Conservation (phyloP, 177 flowering plant genomes). For the Vitis hybrid region DNA sequence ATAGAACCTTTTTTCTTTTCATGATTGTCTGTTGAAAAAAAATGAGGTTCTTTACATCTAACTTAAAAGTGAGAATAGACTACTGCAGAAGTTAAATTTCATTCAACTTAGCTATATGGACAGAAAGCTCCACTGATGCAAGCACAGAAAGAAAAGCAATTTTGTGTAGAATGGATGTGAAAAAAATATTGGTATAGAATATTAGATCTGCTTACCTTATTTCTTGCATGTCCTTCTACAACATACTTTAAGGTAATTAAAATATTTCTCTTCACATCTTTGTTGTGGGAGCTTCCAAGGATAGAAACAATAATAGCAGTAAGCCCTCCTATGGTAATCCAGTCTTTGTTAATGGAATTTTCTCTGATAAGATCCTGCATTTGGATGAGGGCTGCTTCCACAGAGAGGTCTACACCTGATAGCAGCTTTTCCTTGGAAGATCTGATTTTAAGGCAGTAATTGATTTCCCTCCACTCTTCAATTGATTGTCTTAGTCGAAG, state of each 20-base stretch:
- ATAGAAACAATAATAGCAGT: slow-evolving; percentile 35
- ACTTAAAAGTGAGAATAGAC: not conserved
- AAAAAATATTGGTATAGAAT: not conserved
- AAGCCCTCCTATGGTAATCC: slow-evolving; percentile 68
- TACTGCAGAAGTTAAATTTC: not conserved
- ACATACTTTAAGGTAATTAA: slow-evolving; percentile 42
- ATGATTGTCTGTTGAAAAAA: not conserved
- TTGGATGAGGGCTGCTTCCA: slow-evolving; percentile 47
- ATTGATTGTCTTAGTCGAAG: slow-evolving; percentile 61
- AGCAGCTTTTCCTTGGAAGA: slow-evolving; percentile 43
- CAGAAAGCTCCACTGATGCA: slow-evolving; percentile 1
- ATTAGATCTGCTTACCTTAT: slow-evolving; percentile 47
- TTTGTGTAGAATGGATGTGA: not conserved
- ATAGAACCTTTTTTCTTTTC: not conserved
- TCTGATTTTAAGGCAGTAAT: slow-evolving; percentile 61
- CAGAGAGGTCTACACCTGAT: slow-evolving; percentile 27
- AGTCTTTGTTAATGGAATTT: slow-evolving; percentile 63
- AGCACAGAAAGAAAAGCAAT: not conserved
- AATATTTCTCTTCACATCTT: slow-evolving; percentile 38
- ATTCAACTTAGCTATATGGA: not conserved
- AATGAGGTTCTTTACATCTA: not conserved
- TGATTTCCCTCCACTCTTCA: slow-evolving; percentile 76
- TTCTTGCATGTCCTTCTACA: slow-evolving; percentile 54
- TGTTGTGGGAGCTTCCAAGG: slow-evolving; percentile 43
- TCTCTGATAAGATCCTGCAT: slow-evolving; percentile 54